These are phyloP conservation scores for Saccharomycopsis selenospora DNA, from an alignment of 805 yeast genomes.

Conservation along the genomic window DNA sequence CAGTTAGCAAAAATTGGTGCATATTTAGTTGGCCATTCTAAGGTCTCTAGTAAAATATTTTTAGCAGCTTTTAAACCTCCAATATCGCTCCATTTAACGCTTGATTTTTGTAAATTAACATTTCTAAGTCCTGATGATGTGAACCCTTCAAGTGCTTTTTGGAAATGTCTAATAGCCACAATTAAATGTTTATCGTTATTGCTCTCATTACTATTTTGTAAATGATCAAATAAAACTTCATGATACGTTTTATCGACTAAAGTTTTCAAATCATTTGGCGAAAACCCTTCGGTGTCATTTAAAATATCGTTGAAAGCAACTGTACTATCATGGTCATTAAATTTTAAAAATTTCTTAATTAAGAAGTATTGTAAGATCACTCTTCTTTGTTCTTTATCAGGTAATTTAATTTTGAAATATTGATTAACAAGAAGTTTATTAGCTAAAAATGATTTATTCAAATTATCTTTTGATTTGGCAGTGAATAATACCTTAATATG, in stretches of 20 bases:
- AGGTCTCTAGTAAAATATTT: constrained; percentile 67
- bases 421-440: constrained; percentile 63
- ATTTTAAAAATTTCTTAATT: constrained; percentile 25
- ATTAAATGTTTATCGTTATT: background rate
- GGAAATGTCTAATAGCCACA: constrained; percentile 36
- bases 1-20: constrained; percentile 91
- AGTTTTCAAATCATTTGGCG: constrained; percentile 72
- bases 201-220: background rate
- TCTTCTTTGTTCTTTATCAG: constrained; percentile 55
- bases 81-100: constrained; percentile 75
- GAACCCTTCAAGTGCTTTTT: constrained; percentile 55
- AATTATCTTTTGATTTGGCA: constrained; percentile 52
- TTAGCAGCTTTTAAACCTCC: constrained; percentile 84
- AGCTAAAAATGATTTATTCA: constrained; percentile 54
- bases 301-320: constrained; percentile 44
- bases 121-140: constrained; percentile 81
- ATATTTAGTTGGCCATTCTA: constrained; percentile 96
- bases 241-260: constrained; percentile 64
- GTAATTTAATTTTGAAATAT: constrained; percentile 53
- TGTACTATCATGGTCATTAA: constrained; percentile 28
- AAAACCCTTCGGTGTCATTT: constrained; percentile 79
- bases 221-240: constrained; percentile 29
- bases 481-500: constrained; percentile 52
- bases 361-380: constrained; percentile 40
- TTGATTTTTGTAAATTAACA: constrained; percentile 73